These are phyloP conservation scores for Tetrahymena borealis DNA, from an alignment of 73 alveolate genomes.

Conservation along the genomic window DNA sequence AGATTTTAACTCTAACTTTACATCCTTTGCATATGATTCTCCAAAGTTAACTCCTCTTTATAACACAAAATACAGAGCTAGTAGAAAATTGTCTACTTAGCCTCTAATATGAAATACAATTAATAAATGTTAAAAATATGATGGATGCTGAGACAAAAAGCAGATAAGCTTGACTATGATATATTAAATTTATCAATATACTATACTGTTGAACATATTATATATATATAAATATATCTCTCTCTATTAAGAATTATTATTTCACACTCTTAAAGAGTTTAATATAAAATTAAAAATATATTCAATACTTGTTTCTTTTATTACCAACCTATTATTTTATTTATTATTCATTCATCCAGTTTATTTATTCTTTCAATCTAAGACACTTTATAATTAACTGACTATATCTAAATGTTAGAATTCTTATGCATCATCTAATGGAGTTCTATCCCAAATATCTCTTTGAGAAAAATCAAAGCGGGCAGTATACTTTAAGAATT, in stretches of 20 bases:
- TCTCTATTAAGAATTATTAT: no score
- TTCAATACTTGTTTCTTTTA: neutral
- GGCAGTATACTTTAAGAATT: slow-evolving; percentile 23
- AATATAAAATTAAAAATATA: no score
- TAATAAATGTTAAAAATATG: neutral
- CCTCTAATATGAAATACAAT: no score
- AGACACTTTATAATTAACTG: neutral
- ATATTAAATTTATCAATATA: neutral
- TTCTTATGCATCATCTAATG: slow-evolving; percentile 17
- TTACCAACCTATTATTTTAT: neutral
- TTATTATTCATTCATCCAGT: neutral
- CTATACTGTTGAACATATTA: no score
- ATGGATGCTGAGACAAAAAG: neutral
- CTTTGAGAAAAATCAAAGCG: slow-evolving; percentile 34
- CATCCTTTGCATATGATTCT: no score
- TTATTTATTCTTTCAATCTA: neutral
- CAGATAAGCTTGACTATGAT: neutral
- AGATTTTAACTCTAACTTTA: no score
- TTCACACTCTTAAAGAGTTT: no score
- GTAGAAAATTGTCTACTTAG: no score
- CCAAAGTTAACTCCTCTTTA: no score
- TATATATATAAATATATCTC: no score
- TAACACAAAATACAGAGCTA: no score
- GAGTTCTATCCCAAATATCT: slow-evolving; percentile 35
- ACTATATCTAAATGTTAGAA: neutral